Evolutionary conservation across 2,329 filamentous ascomycete species (phyloP).

Genomic region (Salinomyces thailandicus): DNA sequence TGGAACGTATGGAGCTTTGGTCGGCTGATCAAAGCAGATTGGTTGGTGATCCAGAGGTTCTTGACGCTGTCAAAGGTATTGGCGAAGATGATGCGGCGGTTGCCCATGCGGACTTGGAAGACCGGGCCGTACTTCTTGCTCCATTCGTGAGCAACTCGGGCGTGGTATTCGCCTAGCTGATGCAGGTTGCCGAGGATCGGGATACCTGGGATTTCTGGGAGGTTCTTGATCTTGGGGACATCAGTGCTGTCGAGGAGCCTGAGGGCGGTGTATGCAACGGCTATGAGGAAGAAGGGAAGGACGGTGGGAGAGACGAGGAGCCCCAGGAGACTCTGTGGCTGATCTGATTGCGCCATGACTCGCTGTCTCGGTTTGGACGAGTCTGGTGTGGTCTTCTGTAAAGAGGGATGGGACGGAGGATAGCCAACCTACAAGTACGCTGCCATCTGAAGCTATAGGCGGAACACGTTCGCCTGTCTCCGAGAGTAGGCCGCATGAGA

Average conservation of each 20-base stretch:
- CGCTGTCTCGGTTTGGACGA: neutral
- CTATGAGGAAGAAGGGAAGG: slow-evolving; percentile 31
- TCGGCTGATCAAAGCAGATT: slow-evolving; percentile 65
- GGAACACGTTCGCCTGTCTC: too few relatives aligned
- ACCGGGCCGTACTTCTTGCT: slow-evolving; percentile 41
- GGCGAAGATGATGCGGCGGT: slow-evolving; percentile 63
- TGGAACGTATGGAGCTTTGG: slow-evolving; percentile 75
- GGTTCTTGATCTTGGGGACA: slow-evolving; percentile 38
- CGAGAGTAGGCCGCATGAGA: too few relatives aligned
- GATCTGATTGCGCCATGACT: slow-evolving; percentile 18
- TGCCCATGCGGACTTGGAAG: slow-evolving; percentile 50
- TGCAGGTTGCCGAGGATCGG: slow-evolving; percentile 39
- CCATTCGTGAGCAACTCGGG: slow-evolving; percentile 36
- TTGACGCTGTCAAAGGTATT: slow-evolving; percentile 67
- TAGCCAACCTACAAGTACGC: too few relatives aligned
- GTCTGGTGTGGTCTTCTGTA: too few relatives aligned
- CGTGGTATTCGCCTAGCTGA: slow-evolving; percentile 38
- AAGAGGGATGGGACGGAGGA: too few relatives aligned
- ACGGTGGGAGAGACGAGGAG: slow-evolving; percentile 29
- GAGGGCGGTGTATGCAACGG: slow-evolving; percentile 31
- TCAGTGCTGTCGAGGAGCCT: slow-evolving; percentile 37
- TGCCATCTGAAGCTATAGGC: too few relatives aligned
- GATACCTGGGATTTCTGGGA: slow-evolving; percentile 38
- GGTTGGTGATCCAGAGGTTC: slow-evolving; percentile 67
- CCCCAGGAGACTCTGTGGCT: slow-evolving; percentile 20